A percentile compares a stretch with the other conserved stretches of the same genome.
These are phyloP conservation scores for Pseudopithomyces chartarum DNA, from an alignment of 2,329 filamentous ascomycete genomes.

Conservation along the genomic window DNA sequence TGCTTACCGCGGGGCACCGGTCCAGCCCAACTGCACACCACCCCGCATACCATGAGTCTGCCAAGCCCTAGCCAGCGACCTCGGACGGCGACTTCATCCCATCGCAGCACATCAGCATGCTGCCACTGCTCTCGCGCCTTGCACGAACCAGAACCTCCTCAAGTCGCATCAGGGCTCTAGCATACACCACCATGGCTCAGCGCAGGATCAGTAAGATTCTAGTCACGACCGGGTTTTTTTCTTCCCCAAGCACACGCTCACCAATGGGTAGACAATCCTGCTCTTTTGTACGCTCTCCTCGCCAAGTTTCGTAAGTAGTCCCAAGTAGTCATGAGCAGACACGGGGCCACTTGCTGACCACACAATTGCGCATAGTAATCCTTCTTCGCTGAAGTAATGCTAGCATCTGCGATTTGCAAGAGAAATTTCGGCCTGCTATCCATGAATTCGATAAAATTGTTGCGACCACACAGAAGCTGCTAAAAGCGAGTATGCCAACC, in stretches of 20 bases:
- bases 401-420: constrained; percentile 93
- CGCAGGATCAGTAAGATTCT: constrained; percentile 34
- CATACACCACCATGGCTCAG: constrained; percentile 30
- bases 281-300: constrained; percentile 43
- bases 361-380: constrained; percentile 5
- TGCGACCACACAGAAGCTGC: constrained; percentile 57
- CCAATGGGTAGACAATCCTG: constrained; percentile 41
- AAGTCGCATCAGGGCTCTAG: neutral
- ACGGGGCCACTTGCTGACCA: neutral
- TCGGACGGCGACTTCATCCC: neutral
- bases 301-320: constrained; percentile 1
- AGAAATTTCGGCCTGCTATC: constrained; percentile 85
- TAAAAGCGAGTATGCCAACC: constrained; percentile 51
- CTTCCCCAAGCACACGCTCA: constrained; percentile 23
- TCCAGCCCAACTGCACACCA: neutral
- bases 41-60: too few relatives aligned
- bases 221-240: too few relatives aligned
- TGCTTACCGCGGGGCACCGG: neutral
- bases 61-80: neutral
- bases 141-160: constrained; percentile 8
- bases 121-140: constrained; percentile 17
- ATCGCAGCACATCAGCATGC: neutral
- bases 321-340: neutral
- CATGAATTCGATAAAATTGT: constrained; percentile 80
- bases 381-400: constrained; percentile 20